These are phyloP conservation scores for Mucor racemosus DNA, from an alignment of 371 early-diverging fungal species.

Conservation along the genomic window DNA sequence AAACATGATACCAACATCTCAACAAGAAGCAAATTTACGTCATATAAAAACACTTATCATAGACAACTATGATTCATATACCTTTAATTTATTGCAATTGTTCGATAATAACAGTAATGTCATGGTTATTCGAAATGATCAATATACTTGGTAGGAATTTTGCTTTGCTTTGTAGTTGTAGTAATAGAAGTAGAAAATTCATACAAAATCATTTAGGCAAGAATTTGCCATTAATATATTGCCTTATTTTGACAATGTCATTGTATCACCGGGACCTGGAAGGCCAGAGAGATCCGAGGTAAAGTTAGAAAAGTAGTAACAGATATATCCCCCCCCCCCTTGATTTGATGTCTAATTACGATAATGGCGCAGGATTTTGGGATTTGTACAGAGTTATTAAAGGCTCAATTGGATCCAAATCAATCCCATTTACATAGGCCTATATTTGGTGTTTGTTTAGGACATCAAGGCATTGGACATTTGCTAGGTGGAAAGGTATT, in stretches of 20 bases:
- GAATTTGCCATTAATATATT: slow-evolving; percentile 61
- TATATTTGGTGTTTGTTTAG: slow-evolving; percentile 97
- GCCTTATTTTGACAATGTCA: slow-evolving; percentile 86
- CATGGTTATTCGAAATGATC: slow-evolving; percentile 91
- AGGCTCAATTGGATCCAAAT: slow-evolving; percentile 47
- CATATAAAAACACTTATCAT: slow-evolving; percentile 73
- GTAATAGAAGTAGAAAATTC: neutral
- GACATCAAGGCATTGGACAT: slow-evolving; percentile 93
- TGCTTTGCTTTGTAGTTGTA: neutral
- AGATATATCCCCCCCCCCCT: neutral
- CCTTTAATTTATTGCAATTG: slow-evolving; percentile 88
- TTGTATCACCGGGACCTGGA: slow-evolving; percentile 96
- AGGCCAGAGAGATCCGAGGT: slow-evolving; percentile 64
- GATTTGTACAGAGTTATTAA: slow-evolving; percentile 70
- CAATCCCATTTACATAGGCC: slow-evolving; percentile 60
- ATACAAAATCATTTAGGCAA: slow-evolving; percentile 46
- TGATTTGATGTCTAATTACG: neutral
- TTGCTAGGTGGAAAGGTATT: slow-evolving; percentile 80
- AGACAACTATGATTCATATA: slow-evolving; percentile 98
- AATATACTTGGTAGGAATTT: slow-evolving; percentile 72
- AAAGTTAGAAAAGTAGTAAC: neutral
- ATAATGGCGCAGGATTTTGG: slow-evolving; percentile 77
- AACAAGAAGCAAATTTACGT: neutral
- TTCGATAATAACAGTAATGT: slow-evolving; percentile 56
- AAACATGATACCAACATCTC: neutral